Evolutionary conservation across 768 basidiomycete genomes (phyloP), one percentile per base, ranked within the genome.

Genomic region (Podaxis mareebaensis): DNA sequence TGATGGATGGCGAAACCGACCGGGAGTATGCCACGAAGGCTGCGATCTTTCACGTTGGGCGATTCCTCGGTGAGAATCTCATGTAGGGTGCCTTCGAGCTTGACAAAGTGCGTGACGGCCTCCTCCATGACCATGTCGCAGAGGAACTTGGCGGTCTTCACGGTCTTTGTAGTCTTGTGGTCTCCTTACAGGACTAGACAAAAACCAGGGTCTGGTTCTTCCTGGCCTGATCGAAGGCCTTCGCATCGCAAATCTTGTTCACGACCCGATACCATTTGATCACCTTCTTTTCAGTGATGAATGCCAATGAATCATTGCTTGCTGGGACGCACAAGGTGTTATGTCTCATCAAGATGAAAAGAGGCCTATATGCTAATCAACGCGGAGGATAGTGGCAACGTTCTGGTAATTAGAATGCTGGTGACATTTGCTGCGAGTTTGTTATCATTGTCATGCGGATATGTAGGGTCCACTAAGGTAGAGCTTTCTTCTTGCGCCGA

Each of bases 361-460:
- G 0, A 99, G 78, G 0, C 97, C 96, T 73, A 93, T 95, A 48
- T 85, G 84, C 60, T 89, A 86, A 72, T 99, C 93, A 4, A 99
- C 95, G 7, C 95, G 92, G 26, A 99, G 87, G 86, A 99, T 98
- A 4, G 92, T 89, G 0, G 97, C 97, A 44, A 99, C 97, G 68
- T 99, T 97, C 74, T 95, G 89, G 75, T 96, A 99, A 72, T 99
- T 99, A 20, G 97, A n/a, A 99, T 78, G 0, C 96, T 99, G 1
- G 97, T 96, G 2, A 33, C 30, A 33, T 33, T 33, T 8, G 2
- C 28, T 33, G 30, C 8, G 8, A 33, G 33, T 10, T 33, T 33
- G 33, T 8, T 33, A 2, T 10, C 33, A 33, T 8, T 10, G 33
- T 10, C 33, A 33, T 33, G 33, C 33, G 33, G 33, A 33, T 33